Base-by-base conservation (phyloP, 2,329 filamentous ascomycete genomes). In the Apiospora malaysiana region DNA sequence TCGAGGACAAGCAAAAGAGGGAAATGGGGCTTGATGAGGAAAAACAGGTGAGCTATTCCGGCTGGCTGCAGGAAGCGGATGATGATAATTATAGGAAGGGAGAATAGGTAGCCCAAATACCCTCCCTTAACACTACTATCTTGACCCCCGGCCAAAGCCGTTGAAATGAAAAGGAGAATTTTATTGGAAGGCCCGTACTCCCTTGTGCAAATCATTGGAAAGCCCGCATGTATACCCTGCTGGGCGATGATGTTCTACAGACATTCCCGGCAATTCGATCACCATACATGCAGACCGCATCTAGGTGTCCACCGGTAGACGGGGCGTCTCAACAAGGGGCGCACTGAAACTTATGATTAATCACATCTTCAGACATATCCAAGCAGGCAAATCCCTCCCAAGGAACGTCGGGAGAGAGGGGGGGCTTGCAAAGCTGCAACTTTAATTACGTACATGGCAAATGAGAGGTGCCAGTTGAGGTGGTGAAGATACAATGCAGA, bases 201-300 rank as follows among this genome's bases (percentile, higher is more conserved):
- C 56, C 56, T 63, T 63, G 56, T 63, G 56, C 56, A 40, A 40
- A 63, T 63, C 56, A 63, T 63, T 63, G 56, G 56, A 21, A 40
- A 63, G 21, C 56, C 56, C 56, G 56, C 56, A 63, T 63, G 56
- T 63, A 40, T 63, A 63, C 56, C 56, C 56, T 63, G 56, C 10
- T 14, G 32, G 32, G 18, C 10, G 32, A 40, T 63, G 56, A 63
- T 63, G 56, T 40, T 63, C 32, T 63, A 63, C 56, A 63, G 32
- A 63, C 9, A 63, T 63, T n/a, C 56, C 32, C 37, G 49, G 49
- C 49, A 56, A 32, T 56, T 59, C 51, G 51, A 59, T 37, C 51
- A 5, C 27, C 21, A 9, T 63, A 63, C 56, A 40, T 63, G 56
- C 56, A 63, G 56, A 63, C 27, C 56, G 56, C 56, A 40, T 63